Evolutionary conservation across 1,284 basidiomycete genomes (phyloP).

Genomic region (Mycosarcoma maydis): DNA sequence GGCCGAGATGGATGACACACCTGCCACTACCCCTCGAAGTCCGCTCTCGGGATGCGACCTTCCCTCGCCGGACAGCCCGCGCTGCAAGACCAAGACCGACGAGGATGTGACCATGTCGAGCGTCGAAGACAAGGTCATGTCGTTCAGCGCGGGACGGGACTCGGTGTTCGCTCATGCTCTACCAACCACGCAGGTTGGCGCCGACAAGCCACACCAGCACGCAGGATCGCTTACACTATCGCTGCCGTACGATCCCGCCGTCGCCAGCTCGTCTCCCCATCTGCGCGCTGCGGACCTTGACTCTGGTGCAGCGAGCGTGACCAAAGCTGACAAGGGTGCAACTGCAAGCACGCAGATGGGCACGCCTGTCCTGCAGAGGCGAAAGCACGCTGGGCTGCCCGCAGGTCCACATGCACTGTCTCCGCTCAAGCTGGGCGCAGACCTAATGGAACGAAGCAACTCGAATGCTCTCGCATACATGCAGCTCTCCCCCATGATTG

Average conservation of each 20-base stretch:
- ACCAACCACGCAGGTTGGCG: slow-evolving; percentile 45
- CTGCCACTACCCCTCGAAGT: slow-evolving; percentile 53
- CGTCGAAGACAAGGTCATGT: slow-evolving; percentile 6
- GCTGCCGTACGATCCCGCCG: slow-evolving; percentile 46
- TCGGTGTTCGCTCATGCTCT: slow-evolving; percentile 58
- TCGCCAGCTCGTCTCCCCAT: slow-evolving; percentile 28
- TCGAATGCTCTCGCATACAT: slow-evolving; percentile 27
- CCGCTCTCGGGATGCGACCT: slow-evolving; percentile 45
- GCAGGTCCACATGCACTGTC: slow-evolving; percentile 23
- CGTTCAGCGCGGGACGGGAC: slow-evolving; percentile 25
- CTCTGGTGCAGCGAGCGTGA: neutral
- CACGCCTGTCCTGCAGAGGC: slow-evolving; percentile 40
- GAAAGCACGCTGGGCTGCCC: slow-evolving; percentile 32
- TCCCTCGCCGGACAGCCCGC: slow-evolving; percentile 35
- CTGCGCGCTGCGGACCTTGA: slow-evolving; percentile 26
- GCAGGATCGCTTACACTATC: slow-evolving; percentile 55
- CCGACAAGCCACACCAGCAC: slow-evolving; percentile 45
- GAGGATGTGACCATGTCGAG: slow-evolving; percentile 1
- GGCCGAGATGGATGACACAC: slow-evolving; percentile 44
- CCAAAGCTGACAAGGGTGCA: slow-evolving; percentile 4
- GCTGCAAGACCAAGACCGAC: slow-evolving; percentile 24
- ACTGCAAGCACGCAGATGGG: slow-evolving; percentile 12
- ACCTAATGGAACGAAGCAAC: slow-evolving; percentile 33
- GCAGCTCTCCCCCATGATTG: slow-evolving; percentile 49
- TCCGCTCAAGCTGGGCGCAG: slow-evolving; percentile 34